A percentile compares a stretch with the other conserved stretches of the same genome.
These are phyloP conservation scores for Gossypium davidsonii DNA, from an alignment of 441 rosid genomes.

Conservation along the genomic window DNA sequence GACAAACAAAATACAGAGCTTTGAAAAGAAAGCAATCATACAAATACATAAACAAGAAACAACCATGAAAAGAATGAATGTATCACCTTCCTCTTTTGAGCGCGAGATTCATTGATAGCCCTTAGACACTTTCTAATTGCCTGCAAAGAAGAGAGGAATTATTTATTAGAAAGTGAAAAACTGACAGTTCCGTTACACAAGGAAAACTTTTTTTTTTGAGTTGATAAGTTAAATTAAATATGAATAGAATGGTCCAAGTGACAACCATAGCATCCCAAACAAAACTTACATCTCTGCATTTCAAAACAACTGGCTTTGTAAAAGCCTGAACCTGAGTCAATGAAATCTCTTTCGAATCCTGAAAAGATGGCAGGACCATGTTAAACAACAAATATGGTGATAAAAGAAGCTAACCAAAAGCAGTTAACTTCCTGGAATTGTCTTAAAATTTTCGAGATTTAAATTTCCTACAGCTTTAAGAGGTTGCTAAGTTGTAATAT, in stretches of 20 bases:
- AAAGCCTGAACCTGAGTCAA: slow-evolving; percentile 58
- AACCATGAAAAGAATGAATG: background rate
- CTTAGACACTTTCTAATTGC: slow-evolving; percentile 78
- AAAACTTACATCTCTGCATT: slow-evolving; percentile 81
- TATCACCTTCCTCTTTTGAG: slow-evolving; percentile 89
- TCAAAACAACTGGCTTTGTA: slow-evolving; percentile 54
- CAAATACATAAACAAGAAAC: background rate
- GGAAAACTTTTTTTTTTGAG: background rate
- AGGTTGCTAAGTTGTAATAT: background rate
- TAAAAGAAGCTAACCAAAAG: background rate
- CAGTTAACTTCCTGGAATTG: background rate
- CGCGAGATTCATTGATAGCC: slow-evolving; percentile 96
- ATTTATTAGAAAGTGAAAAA: background rate
- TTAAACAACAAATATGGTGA: slow-evolving; percentile 15
- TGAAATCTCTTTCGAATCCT: slow-evolving; percentile 81
- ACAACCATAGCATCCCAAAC: slow-evolving; percentile 15
- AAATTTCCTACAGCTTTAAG: background rate
- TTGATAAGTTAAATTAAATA: background rate
- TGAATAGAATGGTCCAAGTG: background rate
- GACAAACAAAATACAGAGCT: slow-evolving; percentile 13
- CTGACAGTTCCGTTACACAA: background rate
- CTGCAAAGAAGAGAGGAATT: slow-evolving; percentile 35
- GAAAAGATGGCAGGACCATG: slow-evolving; percentile 23
- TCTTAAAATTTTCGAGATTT: background rate
- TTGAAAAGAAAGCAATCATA: background rate